Conservation (phyloP, 805 yeast genomes). For the Yarrowia alimentaria region DNA sequence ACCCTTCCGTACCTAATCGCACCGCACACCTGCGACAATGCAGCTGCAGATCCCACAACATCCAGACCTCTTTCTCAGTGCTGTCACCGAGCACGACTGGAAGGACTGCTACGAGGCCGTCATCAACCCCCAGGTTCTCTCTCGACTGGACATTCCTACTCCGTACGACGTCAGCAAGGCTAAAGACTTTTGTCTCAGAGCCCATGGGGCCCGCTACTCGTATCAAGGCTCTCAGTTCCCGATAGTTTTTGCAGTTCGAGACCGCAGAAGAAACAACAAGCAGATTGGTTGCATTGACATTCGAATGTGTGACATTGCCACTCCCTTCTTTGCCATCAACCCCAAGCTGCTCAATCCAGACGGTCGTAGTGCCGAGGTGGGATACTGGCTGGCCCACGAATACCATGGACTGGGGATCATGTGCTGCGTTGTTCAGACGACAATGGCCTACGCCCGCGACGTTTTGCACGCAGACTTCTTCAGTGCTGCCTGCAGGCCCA, state of each 20-base stretch:
- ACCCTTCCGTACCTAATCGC: too few relatives aligned
- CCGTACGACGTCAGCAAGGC: constrained; percentile 15
- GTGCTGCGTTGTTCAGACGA: background rate
- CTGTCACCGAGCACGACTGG: constrained; percentile 3
- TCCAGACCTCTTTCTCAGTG: background rate
- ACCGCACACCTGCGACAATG: too few relatives aligned
- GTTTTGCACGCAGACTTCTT: constrained; percentile 4
- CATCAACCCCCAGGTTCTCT: constrained; percentile 4
- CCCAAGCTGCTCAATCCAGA: background rate
- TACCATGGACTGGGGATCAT: constrained; percentile 6
- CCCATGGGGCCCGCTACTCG: background rate
- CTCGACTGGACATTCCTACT: constrained; percentile 6
- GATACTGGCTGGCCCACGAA: constrained; percentile 11
- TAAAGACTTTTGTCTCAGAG: constrained; percentile 2
- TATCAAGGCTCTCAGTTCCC: background rate
- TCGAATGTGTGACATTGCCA: background rate
- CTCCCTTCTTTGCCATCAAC: background rate
- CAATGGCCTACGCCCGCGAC: constrained; percentile 8
- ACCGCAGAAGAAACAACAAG: background rate
- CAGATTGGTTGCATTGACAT: constrained; percentile 7
- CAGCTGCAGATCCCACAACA: background rate
- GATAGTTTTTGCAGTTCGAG: constrained; percentile 10
- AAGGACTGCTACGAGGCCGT: background rate
- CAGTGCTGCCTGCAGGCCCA: constrained; percentile 7
- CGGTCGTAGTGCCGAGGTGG: constrained; percentile 7